Conservation (phyloP, 2,329 filamentous ascomycete genomes). For the Ophiognomonia clavigignenti-juglandacearum region DNA sequence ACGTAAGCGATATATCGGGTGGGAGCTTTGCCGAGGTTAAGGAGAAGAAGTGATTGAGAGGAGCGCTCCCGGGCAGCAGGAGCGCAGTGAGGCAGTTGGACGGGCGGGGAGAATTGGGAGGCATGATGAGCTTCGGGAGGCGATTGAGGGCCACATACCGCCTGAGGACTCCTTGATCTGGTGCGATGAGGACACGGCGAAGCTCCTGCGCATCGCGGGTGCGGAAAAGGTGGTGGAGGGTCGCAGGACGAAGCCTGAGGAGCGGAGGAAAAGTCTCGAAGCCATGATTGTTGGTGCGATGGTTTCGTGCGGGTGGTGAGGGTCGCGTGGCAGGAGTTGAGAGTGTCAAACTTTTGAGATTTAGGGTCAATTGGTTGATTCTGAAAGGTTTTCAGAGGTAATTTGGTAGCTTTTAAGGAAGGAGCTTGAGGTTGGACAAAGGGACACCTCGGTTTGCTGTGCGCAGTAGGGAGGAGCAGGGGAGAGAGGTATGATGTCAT, state of each 20-base stretch:
- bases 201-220: slow-evolving; percentile 5
- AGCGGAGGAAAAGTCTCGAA: slow-evolving; percentile 11
- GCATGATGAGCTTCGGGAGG: background rate
- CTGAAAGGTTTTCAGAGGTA: background rate
- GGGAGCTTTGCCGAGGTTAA: background rate
- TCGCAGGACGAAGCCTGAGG: slow-evolving; percentile 10
- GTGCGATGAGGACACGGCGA: slow-evolving; percentile 10
- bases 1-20: too few relatives aligned
- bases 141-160: slow-evolving; percentile 4
- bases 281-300: too few relatives aligned
- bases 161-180: slow-evolving; percentile 16
- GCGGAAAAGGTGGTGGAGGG: background rate
- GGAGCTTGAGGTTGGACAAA: background rate
- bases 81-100: too few relatives aligned
- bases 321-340: too few relatives aligned
- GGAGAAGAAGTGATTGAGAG: too few relatives aligned
- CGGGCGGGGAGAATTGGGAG: too few relatives aligned
- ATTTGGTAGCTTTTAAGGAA: too few relatives aligned
- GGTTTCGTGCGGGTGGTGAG: background rate
- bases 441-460: background rate
- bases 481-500: slow-evolving; percentile 13
- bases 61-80: too few relatives aligned
- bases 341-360: background rate
- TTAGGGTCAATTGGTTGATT: background rate
- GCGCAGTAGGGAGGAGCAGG: background rate